These are phyloP conservation scores for Pugionium cornutum DNA, from an alignment of 345 rosid genomes.

Conservation along the genomic window DNA sequence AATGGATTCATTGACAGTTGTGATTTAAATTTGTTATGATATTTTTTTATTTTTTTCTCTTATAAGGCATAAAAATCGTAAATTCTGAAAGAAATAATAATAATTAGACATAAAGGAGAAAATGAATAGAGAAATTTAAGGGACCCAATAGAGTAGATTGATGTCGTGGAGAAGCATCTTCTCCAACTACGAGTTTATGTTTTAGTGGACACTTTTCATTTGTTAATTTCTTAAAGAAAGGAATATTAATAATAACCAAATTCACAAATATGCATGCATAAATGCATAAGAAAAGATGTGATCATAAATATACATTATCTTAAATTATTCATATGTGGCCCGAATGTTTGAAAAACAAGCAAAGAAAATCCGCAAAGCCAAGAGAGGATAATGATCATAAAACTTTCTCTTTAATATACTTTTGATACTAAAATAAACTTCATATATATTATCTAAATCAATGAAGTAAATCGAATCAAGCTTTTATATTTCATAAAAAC, in stretches of 20 bases:
- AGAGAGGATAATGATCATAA: conserved; percentile 46
- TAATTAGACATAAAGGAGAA: conserved; percentile 9
- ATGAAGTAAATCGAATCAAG: conserved; percentile 24
- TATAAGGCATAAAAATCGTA: conserved; percentile 20
- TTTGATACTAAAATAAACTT: conserved; percentile 15
- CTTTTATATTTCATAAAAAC: conserved; percentile 26
- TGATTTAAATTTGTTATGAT: conserved; percentile 6
- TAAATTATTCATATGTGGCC: neutral
- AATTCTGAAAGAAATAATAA: neutral
- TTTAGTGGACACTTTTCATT: conserved; percentile 39
- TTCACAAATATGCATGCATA: conserved; percentile 40
- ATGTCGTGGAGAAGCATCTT: conserved; percentile 46
- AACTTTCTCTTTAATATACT: conserved; percentile 51
- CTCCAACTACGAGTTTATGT: conserved; percentile 38
- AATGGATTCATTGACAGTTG: conserved; percentile 5
- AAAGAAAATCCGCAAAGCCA: conserved; percentile 44
- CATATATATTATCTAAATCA: neutral
- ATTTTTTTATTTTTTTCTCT: neutral
- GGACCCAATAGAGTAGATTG: conserved; percentile 40
- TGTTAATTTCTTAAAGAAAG: conserved; percentile 43
- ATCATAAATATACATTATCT: neutral
- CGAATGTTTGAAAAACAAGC: conserved; percentile 74
- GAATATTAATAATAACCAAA: conserved; percentile 43
- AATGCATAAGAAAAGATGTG: conserved; percentile 11
- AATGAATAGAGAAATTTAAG: conserved; percentile 8